A percentile compares a stretch with the other conserved stretches of the same genome.
Evolutionary conservation across 257 asterid species (phyloP).

Genomic region (Schizonepeta tenuifolia): DNA sequence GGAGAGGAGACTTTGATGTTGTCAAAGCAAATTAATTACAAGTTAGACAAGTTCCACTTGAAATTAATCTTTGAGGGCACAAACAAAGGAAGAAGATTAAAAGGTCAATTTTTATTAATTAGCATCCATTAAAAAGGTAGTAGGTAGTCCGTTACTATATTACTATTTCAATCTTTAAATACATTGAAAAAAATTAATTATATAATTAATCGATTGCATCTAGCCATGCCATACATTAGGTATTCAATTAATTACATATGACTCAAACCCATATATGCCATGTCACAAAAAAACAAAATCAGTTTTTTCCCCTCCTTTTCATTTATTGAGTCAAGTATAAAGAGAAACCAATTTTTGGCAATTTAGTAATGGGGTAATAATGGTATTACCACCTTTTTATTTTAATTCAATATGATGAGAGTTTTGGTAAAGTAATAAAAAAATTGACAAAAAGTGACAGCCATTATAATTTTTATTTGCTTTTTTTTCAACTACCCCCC

Average conservation of each 20-base stretch:
- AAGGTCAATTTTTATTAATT: not conserved
- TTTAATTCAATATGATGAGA: not conserved
- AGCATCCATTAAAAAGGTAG: slow-evolving; percentile 17
- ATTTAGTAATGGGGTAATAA: not conserved
- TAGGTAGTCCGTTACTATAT: not conserved
- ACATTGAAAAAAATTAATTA: not conserved
- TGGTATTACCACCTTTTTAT: not conserved
- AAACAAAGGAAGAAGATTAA: not conserved
- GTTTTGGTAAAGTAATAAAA: too few species aligned
- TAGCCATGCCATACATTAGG: not conserved
- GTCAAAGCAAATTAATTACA: slow-evolving; percentile 12
- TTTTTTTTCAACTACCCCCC: slow-evolving; percentile 20
- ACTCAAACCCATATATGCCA: not conserved
- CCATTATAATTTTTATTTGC: slow-evolving; percentile 15
- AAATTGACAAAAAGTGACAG: not conserved
- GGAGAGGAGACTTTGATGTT: slow-evolving; percentile 1
- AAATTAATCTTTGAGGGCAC: slow-evolving; percentile 12
- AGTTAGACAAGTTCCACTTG: slow-evolving; percentile 14
- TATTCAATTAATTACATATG: not conserved
- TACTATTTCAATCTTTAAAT: not conserved
- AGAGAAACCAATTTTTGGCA: not conserved
- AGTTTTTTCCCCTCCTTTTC: not conserved
- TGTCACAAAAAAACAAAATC: too few species aligned
- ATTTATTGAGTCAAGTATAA: not conserved
- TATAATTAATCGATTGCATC: not conserved